Evolutionary conservation across 176 grass and related monocot species (phyloP), one percentile per base, ranked within the genome.

Genomic region (Secale cereale): DNA sequence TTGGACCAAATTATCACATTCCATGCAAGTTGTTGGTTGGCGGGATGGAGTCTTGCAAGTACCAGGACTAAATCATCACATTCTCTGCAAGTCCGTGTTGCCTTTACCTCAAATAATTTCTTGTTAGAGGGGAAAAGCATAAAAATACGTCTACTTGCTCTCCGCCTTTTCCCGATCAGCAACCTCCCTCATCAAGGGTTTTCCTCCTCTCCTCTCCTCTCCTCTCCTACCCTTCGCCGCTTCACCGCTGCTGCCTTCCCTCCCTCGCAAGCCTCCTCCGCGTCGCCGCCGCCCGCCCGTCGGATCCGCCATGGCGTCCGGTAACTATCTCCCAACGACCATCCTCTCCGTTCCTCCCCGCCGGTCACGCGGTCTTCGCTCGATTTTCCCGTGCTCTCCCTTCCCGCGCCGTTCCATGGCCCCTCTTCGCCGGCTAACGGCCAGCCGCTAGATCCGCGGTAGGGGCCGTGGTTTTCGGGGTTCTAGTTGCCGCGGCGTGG

Each of bases 271-370:
- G 66, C 13, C 57, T 31, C 36, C 26, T 27, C 15, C 30, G 9
- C 69, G 4, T 22, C 54, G 54, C 10, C 41, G 14, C 19, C 60
- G 30, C 23, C 45, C 65, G 25, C 8, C 32, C 65, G 7, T 7
- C 32, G 52, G 66, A 67, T 65, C 43, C 67, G 52, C 63, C 78
- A 90, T 90, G 88, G 88, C 88, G 20, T 90, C 88, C 39, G 88
- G 83, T 90, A 90, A 77, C 56, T 23, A 17, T 0, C 69, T 23
- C 70, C 31, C 3, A 6, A 2, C 27, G 12, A 30, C 48, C 22
- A 15, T 7, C 28, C 3, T 4, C 3, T 1, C 11, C 12, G 19
- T 9, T 20, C 11, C 17, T 6, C 20, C 19, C 13, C 37, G 37
- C 62, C 29, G n/a, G 5, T 67, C 77, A 7, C 20, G 27, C 10